phyloP scores from a whole-genome alignment of 805 yeast species.

The Metschnikowia lunata region DNA sequence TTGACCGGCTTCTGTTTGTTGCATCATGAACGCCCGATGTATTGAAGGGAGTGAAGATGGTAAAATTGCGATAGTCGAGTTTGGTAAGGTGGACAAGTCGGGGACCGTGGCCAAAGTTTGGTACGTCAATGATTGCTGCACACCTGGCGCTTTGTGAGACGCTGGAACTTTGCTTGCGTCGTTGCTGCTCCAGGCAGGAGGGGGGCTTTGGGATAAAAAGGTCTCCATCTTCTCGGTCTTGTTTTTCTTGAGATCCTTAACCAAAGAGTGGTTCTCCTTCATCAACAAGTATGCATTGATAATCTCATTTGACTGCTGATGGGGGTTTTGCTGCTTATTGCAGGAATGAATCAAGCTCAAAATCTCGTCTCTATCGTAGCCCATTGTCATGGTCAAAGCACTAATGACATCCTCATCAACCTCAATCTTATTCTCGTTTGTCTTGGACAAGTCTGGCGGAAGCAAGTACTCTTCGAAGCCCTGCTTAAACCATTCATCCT shows the following conservation, averaged over 20 bases:
- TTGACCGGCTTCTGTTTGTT: conserved; percentile 28
- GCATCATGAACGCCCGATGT: conserved; percentile 89
- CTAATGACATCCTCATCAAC: conserved; percentile 73
- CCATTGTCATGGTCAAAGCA: conserved; percentile 78
- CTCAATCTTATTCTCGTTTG: conserved; percentile 37
- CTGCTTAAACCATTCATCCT: conserved; percentile 88
- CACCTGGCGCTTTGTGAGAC: conserved; percentile 37
- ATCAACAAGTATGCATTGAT: conserved; percentile 81
- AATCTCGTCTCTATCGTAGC: conserved; percentile 82
- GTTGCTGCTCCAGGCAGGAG: conserved; percentile 39
- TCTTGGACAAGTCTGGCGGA: conserved; percentile 48
- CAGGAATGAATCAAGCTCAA: conserved; percentile 62
- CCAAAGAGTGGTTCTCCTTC: conserved; percentile 70
- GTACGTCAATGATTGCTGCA: conserved; percentile 42
- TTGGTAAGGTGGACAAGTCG: conserved; percentile 50
- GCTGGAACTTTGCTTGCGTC: conserved; percentile 15
- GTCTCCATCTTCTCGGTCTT: conserved; percentile 52
- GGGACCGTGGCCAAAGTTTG: conserved; percentile 46
- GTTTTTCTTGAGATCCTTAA: conserved; percentile 57
- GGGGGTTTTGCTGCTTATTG: conserved; percentile 27
- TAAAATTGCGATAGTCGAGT: conserved; percentile 83
- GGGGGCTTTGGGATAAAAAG: conserved; percentile 59
- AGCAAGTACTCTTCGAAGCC: conserved; percentile 76
- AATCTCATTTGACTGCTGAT: conserved; percentile 57
- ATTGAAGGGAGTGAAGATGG: conserved; percentile 94